phyloP scores from a whole-genome alignment of 2,329 filamentous ascomycete genomes.

The Microcyclosporella mali region DNA sequence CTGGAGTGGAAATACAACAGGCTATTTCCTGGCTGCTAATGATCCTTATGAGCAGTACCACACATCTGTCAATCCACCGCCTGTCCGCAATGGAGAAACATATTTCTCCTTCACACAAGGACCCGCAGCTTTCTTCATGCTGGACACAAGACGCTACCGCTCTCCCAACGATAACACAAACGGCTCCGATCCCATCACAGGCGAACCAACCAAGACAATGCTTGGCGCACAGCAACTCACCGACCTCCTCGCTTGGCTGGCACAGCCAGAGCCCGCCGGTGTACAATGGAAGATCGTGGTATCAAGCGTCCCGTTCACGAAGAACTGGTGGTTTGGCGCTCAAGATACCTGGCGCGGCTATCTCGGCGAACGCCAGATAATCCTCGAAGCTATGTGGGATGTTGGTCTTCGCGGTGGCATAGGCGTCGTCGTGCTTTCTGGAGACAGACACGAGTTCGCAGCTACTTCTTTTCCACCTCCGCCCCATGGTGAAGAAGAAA shows the following conservation, averaged over 20 bases:
- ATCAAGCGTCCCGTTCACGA: slow-evolving; percentile 88
- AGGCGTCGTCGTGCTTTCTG: slow-evolving; percentile 78
- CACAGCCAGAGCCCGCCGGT: slow-evolving; percentile 63
- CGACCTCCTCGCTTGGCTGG: slow-evolving; percentile 73
- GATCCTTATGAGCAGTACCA: slow-evolving; percentile 88
- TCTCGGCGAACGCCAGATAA: slow-evolving; percentile 65
- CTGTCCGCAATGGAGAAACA: slow-evolving; percentile 54
- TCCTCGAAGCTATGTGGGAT: slow-evolving; percentile 91
- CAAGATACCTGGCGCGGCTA: slow-evolving; percentile 95
- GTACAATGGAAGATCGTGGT: slow-evolving; percentile 92
- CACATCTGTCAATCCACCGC: slow-evolving; percentile 72
- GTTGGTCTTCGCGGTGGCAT: slow-evolving; percentile 62
- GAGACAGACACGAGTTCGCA: slow-evolving; percentile 94
- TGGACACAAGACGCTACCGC: slow-evolving; percentile 85
- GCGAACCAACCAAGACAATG: slow-evolving; percentile 64
- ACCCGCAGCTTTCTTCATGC: slow-evolving; percentile 87
- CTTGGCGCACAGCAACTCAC: slow-evolving; percentile 71
- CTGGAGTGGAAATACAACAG: slow-evolving; percentile 76
- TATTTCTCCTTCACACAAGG: slow-evolving; percentile 89
- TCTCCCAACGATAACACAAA: slow-evolving; percentile 58
- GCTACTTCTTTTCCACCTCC: slow-evolving; percentile 67
- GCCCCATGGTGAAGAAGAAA: slow-evolving; percentile 43
- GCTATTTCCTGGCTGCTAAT: slow-evolving; percentile 70
- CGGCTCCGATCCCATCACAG: slow-evolving; percentile 49
- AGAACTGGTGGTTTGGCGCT: slow-evolving; percentile 88